phyloP scores from a whole-genome alignment of 2,329 filamentous ascomycete species.

The Aspergillus quadricinctus region DNA sequence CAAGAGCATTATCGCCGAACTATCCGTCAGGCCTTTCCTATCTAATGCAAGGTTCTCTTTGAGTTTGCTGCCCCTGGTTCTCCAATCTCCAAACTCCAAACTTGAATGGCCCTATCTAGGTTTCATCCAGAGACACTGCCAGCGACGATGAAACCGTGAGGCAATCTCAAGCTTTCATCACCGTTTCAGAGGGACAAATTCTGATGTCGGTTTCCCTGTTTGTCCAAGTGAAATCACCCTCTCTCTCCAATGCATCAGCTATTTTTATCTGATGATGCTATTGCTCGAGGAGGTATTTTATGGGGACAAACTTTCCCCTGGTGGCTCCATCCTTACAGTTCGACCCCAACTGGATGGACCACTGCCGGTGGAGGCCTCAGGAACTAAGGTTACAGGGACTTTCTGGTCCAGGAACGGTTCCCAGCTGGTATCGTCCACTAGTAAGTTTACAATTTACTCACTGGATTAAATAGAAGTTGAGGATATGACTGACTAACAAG shows the following conservation, averaged over 20 bases:
- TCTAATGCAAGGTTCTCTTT: not conserved
- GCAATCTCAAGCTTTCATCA: not conserved
- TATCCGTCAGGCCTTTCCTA: not conserved
- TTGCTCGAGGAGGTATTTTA: not conserved
- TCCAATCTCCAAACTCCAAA: not conserved
- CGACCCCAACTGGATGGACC: not conserved
- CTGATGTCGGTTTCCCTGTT: not conserved
- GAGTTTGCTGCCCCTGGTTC: not conserved
- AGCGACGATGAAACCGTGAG: not conserved
- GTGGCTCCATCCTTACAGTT: not conserved
- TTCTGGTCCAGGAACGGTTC: conserved; percentile 13
- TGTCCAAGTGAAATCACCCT: not conserved
- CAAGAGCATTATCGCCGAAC: not conserved
- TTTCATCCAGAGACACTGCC: not conserved
- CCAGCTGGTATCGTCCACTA: not conserved
- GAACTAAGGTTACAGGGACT: conserved; percentile 7
- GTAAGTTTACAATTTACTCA: too few species aligned
- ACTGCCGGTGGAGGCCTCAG: conserved; percentile 6
- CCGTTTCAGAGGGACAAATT: not conserved
- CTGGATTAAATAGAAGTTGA: too few species aligned
- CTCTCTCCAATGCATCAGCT: not conserved
- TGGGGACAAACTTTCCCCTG: not conserved
- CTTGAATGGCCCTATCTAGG: not conserved
- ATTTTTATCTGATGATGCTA: not conserved
- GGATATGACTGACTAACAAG: too few species aligned